Evolutionary conservation across 1,139 yeast genomes (phyloP).

Genomic region (Hyphopichia buzzinii): DNA sequence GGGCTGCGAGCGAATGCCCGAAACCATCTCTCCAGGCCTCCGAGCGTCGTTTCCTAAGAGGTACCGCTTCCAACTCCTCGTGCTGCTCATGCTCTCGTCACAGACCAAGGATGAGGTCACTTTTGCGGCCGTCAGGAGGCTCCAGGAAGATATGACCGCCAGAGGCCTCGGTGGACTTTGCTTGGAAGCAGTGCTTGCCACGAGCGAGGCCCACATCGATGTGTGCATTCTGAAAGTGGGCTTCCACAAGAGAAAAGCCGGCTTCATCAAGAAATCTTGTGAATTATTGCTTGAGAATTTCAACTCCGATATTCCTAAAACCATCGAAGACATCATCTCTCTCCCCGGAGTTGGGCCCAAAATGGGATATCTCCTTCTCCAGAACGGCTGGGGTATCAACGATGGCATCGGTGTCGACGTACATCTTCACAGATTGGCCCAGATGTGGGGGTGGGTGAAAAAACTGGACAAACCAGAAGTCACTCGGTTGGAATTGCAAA

Average conservation of each 20-base stretch:
- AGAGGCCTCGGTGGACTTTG: conserved; percentile 34
- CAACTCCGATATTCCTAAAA: conserved; percentile 67
- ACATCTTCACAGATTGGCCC: conserved; percentile 80
- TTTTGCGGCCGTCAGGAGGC: conserved; percentile 62
- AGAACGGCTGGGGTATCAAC: conserved; percentile 74
- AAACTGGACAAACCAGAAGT: conserved; percentile 65
- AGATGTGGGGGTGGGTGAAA: conserved; percentile 78
- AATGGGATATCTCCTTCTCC: conserved; percentile 83
- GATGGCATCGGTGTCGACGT: conserved; percentile 93
- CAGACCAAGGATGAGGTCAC: conserved; percentile 92
- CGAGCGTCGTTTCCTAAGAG: conserved; percentile 30
- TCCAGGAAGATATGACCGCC: conserved; percentile 46
- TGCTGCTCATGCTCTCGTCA: conserved; percentile 83
- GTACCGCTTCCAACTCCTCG: conserved; percentile 70
- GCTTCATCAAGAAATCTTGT: conserved; percentile 63
- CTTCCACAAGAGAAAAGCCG: conserved; percentile 78
- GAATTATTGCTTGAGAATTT: conserved; percentile 49
- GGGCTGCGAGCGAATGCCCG: conserved; percentile 82
- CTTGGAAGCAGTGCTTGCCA: conserved; percentile 34
- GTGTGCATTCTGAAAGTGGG: conserved; percentile 76
- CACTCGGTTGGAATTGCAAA: conserved; percentile 65
- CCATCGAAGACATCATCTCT: conserved; percentile 60
- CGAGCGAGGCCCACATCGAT: conserved; percentile 61
- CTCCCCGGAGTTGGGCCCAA: conserved; percentile 97
- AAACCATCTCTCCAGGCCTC: conserved; percentile 34